Conservation (phyloP, 2,329 filamentous ascomycete genomes). For the Endoconidiophora polonica region DNA sequence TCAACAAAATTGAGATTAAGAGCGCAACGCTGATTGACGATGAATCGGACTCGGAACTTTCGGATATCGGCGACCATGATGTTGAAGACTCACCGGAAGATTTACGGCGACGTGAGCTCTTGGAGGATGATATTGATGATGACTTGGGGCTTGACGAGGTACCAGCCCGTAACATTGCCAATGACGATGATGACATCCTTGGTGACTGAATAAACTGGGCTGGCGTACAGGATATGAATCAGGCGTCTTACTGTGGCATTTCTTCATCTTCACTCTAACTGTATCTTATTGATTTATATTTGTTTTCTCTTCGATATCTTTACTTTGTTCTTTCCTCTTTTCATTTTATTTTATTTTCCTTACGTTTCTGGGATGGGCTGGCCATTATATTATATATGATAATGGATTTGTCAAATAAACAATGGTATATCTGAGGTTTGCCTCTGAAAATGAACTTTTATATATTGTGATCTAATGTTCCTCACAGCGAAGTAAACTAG, state of each 20-base stretch:
- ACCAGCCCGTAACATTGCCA: slow-evolving; percentile 4
- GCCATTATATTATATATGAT: not conserved
- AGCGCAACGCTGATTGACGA: slow-evolving; percentile 5
- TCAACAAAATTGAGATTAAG: slow-evolving; percentile 18
- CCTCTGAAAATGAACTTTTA: not conserved
- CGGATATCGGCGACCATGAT: slow-evolving; percentile 8
- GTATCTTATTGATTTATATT: not conserved
- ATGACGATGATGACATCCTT: slow-evolving; percentile 22
- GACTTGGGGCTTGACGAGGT: slow-evolving; percentile 20
- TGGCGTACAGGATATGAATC: no score
- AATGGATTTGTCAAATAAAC: not conserved
- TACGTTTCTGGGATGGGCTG: slow-evolving; percentile 4
- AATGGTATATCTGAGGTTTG: not conserved
- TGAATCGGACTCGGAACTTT: slow-evolving; percentile 11
- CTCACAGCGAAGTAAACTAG: no score
- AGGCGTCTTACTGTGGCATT: not conserved
- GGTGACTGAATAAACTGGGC: slow-evolving; percentile 19
- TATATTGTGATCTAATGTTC: no score
- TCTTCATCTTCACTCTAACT: not conserved
- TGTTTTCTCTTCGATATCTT: slow-evolving; percentile 4
- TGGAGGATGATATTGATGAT: slow-evolving; percentile 31
- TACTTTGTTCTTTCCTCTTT: slow-evolving; percentile 1
- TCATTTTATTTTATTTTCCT: slow-evolving; percentile 13
- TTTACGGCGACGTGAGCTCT: slow-evolving; percentile 34
- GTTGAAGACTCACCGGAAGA: slow-evolving; percentile 41